These are phyloP conservation scores for Colletotrichum sp. DNA, from an alignment of 2,329 filamentous ascomycete genomes.

Conservation along the genomic window DNA sequence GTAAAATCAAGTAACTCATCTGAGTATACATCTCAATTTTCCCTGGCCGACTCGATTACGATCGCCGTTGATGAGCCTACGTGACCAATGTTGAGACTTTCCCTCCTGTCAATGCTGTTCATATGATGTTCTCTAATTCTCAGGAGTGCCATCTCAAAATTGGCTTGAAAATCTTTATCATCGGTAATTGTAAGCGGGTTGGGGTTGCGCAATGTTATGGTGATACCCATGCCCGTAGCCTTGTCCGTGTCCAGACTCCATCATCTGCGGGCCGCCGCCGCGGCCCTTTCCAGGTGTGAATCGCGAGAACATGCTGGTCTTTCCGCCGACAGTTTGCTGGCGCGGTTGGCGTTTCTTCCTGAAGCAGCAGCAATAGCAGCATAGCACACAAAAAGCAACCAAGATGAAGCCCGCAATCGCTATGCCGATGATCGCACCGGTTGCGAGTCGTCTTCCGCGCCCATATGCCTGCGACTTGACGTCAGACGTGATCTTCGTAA, in stretches of 20 bases:
- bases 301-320: not conserved
- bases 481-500: not conserved
- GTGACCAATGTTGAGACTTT: not conserved
- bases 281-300: not conserved
- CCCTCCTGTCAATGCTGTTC: not conserved
- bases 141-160: not conserved
- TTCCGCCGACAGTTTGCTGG: not conserved
- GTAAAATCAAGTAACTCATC: not conserved
- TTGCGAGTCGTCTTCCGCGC: constrained; percentile 20
- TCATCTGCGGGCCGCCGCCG: constrained; percentile 3
- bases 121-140: not conserved
- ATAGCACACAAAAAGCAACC: constrained; percentile 2
- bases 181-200: constrained; percentile 1
- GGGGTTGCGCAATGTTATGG: not conserved
- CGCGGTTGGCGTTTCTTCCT: constrained; percentile 13
- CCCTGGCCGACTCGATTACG: not conserved
- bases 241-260: constrained; percentile 10
- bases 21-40: not conserved
- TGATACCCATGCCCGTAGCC: not conserved
- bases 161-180: not conserved
- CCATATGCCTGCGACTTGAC: not conserved
- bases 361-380: constrained; percentile 22
- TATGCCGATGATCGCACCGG: constrained; percentile 20
- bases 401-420: constrained; percentile 20
- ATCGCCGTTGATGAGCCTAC: not conserved